phyloP scores from a whole-genome alignment of 768 basidiomycete species.

The Kwoniella sp. region DNA sequence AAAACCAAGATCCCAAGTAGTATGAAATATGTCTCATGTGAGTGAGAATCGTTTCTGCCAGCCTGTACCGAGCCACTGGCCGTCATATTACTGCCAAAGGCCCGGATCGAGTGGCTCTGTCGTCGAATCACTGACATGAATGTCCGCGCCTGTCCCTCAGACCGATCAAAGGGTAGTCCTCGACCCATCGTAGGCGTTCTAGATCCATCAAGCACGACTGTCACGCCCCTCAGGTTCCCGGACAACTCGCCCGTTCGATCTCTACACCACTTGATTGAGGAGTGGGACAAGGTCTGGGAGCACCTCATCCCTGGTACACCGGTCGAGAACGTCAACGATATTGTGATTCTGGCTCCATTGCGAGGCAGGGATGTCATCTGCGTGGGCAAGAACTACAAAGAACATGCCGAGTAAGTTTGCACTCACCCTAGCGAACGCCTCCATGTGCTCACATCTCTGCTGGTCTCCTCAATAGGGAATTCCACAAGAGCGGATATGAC shows the following conservation, averaged over 20 bases:
- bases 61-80: too few relatives aligned
- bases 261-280: constrained; percentile 36
- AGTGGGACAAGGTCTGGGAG: constrained; percentile 34
- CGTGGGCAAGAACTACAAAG: constrained; percentile 50
- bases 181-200: constrained; percentile 24
- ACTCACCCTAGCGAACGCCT: neutral
- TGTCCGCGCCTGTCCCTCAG: constrained; percentile 5
- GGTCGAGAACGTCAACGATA: constrained; percentile 54
- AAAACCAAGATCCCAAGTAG: constrained; percentile 21
- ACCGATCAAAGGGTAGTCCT: constrained; percentile 24
- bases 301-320: constrained; percentile 59
- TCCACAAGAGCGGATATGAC: constrained; percentile 39
- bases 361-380: constrained; percentile 46
- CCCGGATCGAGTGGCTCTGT: too few relatives aligned
- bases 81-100: too few relatives aligned
- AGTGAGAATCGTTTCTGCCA: neutral
- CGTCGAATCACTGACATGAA: neutral
- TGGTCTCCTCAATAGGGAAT: constrained; percentile 34
- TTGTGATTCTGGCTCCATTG: constrained; percentile 42
- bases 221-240: constrained; percentile 27
- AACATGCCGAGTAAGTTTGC: constrained; percentile 32
- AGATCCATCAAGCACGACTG: constrained; percentile 14
- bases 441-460: neutral
- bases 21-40: constrained; percentile 18
- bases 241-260: constrained; percentile 23